Evolutionary conservation across 345 rosid genomes (phyloP), one percentile per base, ranked within the genome.

Genomic region (Arabis hirsuta): DNA sequence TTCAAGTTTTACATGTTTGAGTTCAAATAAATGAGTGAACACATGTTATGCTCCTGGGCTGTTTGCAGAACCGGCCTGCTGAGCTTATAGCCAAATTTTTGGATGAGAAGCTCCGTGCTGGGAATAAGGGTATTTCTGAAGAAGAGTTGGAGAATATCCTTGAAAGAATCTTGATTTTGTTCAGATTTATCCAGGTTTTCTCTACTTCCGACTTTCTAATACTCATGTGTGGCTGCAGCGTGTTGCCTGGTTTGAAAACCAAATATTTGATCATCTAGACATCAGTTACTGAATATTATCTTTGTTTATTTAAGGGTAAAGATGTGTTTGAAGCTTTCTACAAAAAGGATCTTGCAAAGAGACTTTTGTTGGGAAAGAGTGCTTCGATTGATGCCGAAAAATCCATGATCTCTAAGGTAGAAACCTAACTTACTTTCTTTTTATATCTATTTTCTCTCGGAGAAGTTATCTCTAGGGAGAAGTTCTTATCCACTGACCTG

Each of bases 101-200:
- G 84, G 98, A 92, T 80, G 98, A 90, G 75, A 92, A 92, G 81
- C 90, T 92, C 69, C 98, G 96, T 72, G 90, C 98, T 81, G 96
- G 98, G 51, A 92, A 92, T 70, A 92, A 92, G 86, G 96, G 92
- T 78, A 90, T 92, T 65, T 92, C 98, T 9, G 98, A 92, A 83
- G 98, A 92, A 86, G 96, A 92, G 79, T 83, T 89, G 82, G 98
- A 92, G 92, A 83, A 85, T 53, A 92, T 83, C 51, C 96, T 92
- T 70, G 98, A 92, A 75, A 88, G 80, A 85, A 90, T 89, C 62
- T 82, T 92, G 80, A 92, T 89, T 55, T 81, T 92, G 54, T 92
- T 89, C 83, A 88, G 98, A 86, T 92, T 89, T 75, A 89, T 92
- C 61, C 98, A 92, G 94, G 97, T 88, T 80, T 42, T 9, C 12